phyloP scores from a whole-genome alignment of 1,139 yeast genomes.

The Pichia sp. region DNA sequence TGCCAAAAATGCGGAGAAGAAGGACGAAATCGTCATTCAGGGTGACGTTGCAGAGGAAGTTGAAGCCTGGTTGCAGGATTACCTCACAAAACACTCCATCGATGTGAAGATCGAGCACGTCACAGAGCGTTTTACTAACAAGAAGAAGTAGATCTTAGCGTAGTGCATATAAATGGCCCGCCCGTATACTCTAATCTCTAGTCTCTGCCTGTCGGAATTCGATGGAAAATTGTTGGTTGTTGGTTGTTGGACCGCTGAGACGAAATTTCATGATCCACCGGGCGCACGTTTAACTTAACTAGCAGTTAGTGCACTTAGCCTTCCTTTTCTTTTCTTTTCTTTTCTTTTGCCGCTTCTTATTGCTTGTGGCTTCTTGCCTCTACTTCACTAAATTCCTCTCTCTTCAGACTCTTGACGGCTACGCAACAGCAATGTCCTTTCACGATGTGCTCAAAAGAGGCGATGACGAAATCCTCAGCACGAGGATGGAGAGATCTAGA shows the following conservation, averaged over 20 bases:
- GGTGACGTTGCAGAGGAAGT: conserved; percentile 96
- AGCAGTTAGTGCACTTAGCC: too few relatives aligned
- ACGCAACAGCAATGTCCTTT: conserved; percentile 79
- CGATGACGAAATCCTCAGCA: conserved; percentile 53
- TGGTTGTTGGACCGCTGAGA: too few relatives aligned
- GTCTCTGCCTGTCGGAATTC: too few relatives aligned
- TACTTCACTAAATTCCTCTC: not conserved
- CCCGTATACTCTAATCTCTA: not conserved
- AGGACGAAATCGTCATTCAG: conserved; percentile 86
- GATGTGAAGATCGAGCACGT: conserved; percentile 71
- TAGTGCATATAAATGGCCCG: not conserved
- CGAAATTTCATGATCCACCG: too few relatives aligned
- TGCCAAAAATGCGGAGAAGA: conserved; percentile 86
- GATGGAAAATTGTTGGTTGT: too few relatives aligned
- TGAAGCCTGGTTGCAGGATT: conserved; percentile 61
- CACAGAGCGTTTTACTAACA: conserved; percentile 14
- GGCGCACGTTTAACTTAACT: too few relatives aligned
- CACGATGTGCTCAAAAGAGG: conserved; percentile 69
- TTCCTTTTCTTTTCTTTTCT: not conserved
- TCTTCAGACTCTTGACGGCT: too few relatives aligned
- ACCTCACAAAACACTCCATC: conserved; percentile 77
- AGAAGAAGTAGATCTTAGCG: conserved; percentile 5
- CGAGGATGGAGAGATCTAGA: conserved; percentile 50
- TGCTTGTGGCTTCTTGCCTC: not conserved
- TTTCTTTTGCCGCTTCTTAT: not conserved